Conservation (phyloP, 2,329 filamentous ascomycete species). For the Rutstroemia sp. region DNA sequence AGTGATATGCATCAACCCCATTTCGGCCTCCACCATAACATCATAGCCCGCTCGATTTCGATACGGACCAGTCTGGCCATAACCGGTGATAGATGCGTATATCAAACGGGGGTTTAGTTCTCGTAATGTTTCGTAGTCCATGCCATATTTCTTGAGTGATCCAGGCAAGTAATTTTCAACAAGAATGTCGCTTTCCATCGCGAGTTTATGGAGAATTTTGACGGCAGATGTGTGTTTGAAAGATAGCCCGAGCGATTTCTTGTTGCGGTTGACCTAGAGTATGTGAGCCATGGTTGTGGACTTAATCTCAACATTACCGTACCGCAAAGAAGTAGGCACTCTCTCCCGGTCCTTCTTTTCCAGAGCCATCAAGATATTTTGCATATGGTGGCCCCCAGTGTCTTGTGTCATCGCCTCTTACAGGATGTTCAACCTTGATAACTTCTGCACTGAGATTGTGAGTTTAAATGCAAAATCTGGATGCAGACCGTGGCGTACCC, state of each 20-base stretch:
- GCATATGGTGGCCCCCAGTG: slow-evolving; percentile 97
- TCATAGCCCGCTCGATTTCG: slow-evolving; percentile 86
- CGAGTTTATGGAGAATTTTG: slow-evolving; percentile 78
- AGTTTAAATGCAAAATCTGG: slow-evolving; percentile 10
- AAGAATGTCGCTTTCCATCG: slow-evolving; percentile 78
- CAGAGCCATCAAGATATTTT: slow-evolving; percentile 55
- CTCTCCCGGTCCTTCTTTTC: slow-evolving; percentile 68
- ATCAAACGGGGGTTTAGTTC: slow-evolving; percentile 80
- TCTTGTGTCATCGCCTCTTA: slow-evolving; percentile 83
- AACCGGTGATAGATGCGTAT: slow-evolving; percentile 95
- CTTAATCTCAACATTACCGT: slow-evolving; percentile 24
- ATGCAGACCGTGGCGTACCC: slow-evolving; percentile 55
- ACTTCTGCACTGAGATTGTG: slow-evolving; percentile 66
- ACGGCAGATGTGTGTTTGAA: slow-evolving; percentile 82
- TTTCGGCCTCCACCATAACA: slow-evolving; percentile 98
- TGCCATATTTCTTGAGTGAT: slow-evolving; percentile 77
- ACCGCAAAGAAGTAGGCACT: slow-evolving; percentile 92
- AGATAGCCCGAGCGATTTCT: slow-evolving; percentile 85
- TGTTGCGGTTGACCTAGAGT: slow-evolving; percentile 83
- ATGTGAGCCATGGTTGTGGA: slow-evolving; percentile 4
- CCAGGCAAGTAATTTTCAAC: slow-evolving; percentile 97
- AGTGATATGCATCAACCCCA: slow-evolving; percentile 98
- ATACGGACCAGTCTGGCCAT: slow-evolving; percentile 92
- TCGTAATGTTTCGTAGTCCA: slow-evolving; percentile 78
- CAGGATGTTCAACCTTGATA: slow-evolving; percentile 94